Evolutionary conservation across 164 flowering plant species (phyloP).

Genomic region (Vitis vinifera): ASM3070453v1 NC_081813.1:4211001-4211500

Average conservation of each 20-base stretch:
- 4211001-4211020: neutral
- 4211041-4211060: neutral
- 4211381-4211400: too few species aligned
- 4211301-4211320: too few species aligned
- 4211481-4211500: too few species aligned
- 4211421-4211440: too few species aligned
- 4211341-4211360: neutral
- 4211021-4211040: neutral
- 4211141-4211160: conserved; percentile 71
- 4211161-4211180: conserved; percentile 57
- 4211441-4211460: too few species aligned
- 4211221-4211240: neutral
- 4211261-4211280: too few species aligned
- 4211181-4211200: conserved; percentile 2
- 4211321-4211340: too few species aligned
- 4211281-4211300: too few species aligned
- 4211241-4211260: neutral
- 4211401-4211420: too few species aligned
- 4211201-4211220: neutral
- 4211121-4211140: conserved; percentile 97
- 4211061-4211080: conserved; percentile 3
- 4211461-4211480: too few species aligned
- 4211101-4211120: conserved; percentile 85
- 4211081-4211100: conserved; percentile 79
- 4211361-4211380: too few species aligned